phyloP scores from a whole-genome alignment of 192 early-diverging fungal species.

The Dimargaris verticillata region DNA sequence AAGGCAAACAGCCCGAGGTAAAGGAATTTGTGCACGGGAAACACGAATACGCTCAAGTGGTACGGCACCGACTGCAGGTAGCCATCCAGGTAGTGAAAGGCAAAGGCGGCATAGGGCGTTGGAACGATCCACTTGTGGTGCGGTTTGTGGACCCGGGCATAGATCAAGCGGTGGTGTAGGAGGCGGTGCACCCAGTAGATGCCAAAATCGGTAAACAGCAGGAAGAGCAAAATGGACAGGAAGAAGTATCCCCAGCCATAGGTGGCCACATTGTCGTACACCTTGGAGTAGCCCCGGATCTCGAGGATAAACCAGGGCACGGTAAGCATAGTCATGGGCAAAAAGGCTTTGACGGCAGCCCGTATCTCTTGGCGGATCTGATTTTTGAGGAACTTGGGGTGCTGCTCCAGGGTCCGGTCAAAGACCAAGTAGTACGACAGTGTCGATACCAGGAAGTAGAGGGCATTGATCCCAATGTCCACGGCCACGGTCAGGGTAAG shows the following conservation, averaged over 20 bases:
- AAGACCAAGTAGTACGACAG: slow-evolving; percentile 74
- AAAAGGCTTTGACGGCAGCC: slow-evolving; percentile 61
- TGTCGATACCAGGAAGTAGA: slow-evolving; percentile 65
- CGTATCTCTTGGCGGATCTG: slow-evolving; percentile 79
- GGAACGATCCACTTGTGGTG: slow-evolving; percentile 86
- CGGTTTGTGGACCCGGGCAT: slow-evolving; percentile 76
- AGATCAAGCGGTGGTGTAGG: slow-evolving; percentile 78
- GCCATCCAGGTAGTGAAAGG: slow-evolving; percentile 91
- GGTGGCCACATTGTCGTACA: slow-evolving; percentile 55
- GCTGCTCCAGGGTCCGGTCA: slow-evolving; percentile 76
- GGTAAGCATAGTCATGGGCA: slow-evolving; percentile 64
- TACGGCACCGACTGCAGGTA: slow-evolving; percentile 92
- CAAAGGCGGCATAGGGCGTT: slow-evolving; percentile 87
- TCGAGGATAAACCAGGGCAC: slow-evolving; percentile 86
- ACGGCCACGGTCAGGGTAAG: slow-evolving; percentile 55
- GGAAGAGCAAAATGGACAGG: slow-evolving; percentile 49
- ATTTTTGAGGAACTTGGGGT: slow-evolving; percentile 83
- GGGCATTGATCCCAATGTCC: slow-evolving; percentile 49
- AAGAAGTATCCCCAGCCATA: slow-evolving; percentile 64
- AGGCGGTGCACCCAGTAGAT: slow-evolving; percentile 96
- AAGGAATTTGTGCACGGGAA: slow-evolving; percentile 84
- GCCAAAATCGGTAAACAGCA: slow-evolving; percentile 83
- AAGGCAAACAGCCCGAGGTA: slow-evolving; percentile 72
- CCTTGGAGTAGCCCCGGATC: slow-evolving; percentile 68
- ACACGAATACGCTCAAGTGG: slow-evolving; percentile 77